phyloP scores from a whole-genome alignment of 2,329 filamentous ascomycete species.

The Hypomyces rosellus region DNA sequence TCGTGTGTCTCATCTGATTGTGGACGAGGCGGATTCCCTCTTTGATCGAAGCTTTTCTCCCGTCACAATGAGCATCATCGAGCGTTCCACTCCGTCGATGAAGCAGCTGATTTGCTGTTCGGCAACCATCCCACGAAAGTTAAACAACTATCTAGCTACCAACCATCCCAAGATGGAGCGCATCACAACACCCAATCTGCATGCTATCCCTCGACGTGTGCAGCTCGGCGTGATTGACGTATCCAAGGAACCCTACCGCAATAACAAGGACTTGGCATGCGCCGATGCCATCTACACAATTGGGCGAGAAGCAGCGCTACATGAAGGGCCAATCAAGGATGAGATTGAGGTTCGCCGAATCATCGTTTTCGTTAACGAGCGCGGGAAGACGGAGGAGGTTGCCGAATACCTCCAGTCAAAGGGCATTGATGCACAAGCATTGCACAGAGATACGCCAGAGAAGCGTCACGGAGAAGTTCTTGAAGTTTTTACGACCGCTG shows the following conservation, averaged over 20 bases:
- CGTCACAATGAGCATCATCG: constrained; percentile 74
- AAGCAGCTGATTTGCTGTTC: constrained; percentile 89
- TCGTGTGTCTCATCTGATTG: constrained; percentile 79
- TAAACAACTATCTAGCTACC: constrained; percentile 77
- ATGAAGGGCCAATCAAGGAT: constrained; percentile 50
- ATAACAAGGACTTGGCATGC: constrained; percentile 88
- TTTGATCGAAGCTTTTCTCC: constrained; percentile 89
- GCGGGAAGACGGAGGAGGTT: constrained; percentile 77
- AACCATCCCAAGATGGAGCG: constrained; percentile 78
- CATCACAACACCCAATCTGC: constrained; percentile 89
- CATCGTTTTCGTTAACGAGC: constrained; percentile 94
- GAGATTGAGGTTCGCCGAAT: constrained; percentile 71
- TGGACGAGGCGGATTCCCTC: constrained; percentile 94
- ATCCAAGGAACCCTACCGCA: constrained; percentile 83
- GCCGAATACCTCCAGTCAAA: constrained; percentile 73
- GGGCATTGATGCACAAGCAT: constrained; percentile 79
- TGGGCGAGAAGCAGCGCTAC: constrained; percentile 62
- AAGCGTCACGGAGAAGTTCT: constrained; percentile 72
- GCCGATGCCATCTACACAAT: constrained; percentile 94
- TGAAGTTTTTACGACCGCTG: constrained; percentile 59
- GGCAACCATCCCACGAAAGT: constrained; percentile 84
- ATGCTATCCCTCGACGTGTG: constrained; percentile 90
- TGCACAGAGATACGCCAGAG: constrained; percentile 78
- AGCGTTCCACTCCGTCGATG: constrained; percentile 72
- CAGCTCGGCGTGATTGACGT: constrained; percentile 92